A percentile compares a stretch with the other conserved stretches of the same genome.
phyloP scores from a whole-genome alignment of 129 eudicot species.

The Tagetes patula region DNA sequence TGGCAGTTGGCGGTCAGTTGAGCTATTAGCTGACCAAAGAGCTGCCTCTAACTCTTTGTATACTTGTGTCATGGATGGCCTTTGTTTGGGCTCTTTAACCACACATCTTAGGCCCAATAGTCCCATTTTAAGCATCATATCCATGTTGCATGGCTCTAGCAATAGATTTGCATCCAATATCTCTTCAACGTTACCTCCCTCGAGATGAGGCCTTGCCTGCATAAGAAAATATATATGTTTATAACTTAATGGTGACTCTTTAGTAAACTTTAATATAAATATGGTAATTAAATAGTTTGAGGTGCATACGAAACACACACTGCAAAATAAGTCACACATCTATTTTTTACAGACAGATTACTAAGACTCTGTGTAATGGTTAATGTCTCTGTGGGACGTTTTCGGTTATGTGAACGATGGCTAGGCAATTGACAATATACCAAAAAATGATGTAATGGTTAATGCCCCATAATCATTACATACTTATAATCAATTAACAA shows the following conservation, averaged over 20 bases:
- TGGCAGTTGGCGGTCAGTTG: conserved; percentile 17
- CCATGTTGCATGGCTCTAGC: conserved; percentile 70
- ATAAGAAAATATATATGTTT: background rate
- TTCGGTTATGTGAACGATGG: too few species aligned
- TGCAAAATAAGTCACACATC: too few species aligned
- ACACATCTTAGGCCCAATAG: conserved; percentile 68
- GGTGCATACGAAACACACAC: too few species aligned
- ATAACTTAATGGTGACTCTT: background rate
- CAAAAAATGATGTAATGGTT: too few species aligned
- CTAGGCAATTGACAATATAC: too few species aligned
- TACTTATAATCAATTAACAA: too few species aligned
- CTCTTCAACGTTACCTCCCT: conserved; percentile 55
- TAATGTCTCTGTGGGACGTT: too few species aligned
- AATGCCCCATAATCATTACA: too few species aligned
- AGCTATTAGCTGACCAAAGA: conserved; percentile 39
- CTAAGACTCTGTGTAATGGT: too few species aligned
- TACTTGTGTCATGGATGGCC: conserved; percentile 82
- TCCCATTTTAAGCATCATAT: conserved; percentile 72
- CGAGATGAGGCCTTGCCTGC: conserved; percentile 68
- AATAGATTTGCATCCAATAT: conserved; percentile 67
- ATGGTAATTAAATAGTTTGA: background rate
- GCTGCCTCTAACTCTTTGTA: conserved; percentile 65
- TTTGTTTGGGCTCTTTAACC: conserved; percentile 66
- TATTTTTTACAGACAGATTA: too few species aligned
- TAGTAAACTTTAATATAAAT: background rate